Conservation (phyloP, 768 basidiomycete species). For the Brasilioporus rufonigricans region DNA sequence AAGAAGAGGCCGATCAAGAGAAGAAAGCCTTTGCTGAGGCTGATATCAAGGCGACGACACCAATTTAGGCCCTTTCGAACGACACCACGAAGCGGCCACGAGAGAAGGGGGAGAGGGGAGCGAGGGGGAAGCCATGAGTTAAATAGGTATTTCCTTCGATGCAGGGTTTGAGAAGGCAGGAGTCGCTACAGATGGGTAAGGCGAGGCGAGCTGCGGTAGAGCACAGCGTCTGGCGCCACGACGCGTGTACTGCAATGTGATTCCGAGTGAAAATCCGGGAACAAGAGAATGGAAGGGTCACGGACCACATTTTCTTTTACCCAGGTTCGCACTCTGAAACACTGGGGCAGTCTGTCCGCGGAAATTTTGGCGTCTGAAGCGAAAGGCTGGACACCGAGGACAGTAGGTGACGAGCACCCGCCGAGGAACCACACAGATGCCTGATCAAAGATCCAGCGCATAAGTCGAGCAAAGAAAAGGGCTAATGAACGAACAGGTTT, state of each 20-base stretch:
- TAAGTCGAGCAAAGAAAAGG: neutral
- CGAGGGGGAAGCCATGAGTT: neutral
- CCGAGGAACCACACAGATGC: conserved; percentile 1
- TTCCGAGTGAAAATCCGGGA: neutral
- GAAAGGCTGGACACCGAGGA: neutral
- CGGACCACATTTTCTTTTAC: neutral
- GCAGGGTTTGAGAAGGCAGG: conserved; percentile 12
- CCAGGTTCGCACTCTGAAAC: neutral
- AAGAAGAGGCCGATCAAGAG: neutral
- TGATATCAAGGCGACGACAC: conserved; percentile 9
- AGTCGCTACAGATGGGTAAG: neutral
- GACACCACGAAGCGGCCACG: conserved; percentile 12
- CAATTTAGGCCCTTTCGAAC: neutral
- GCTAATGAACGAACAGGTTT: neutral
- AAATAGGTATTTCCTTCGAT: conserved; percentile 10
- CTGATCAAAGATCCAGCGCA: neutral
- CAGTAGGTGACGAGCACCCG: neutral
- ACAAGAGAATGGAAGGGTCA: conserved; percentile 21
- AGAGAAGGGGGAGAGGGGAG: neutral
- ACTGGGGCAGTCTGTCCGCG: neutral
- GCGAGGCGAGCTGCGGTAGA: conserved; percentile 21
- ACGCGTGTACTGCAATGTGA: conserved; percentile 17
- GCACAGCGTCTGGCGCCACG: neutral
- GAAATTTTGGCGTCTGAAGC: conserved; percentile 1
- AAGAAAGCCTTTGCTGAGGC: neutral